Evolutionary conservation across 2,329 filamentous ascomycete species (phyloP).

Genomic region (Colletotrichum godetiae): DNA sequence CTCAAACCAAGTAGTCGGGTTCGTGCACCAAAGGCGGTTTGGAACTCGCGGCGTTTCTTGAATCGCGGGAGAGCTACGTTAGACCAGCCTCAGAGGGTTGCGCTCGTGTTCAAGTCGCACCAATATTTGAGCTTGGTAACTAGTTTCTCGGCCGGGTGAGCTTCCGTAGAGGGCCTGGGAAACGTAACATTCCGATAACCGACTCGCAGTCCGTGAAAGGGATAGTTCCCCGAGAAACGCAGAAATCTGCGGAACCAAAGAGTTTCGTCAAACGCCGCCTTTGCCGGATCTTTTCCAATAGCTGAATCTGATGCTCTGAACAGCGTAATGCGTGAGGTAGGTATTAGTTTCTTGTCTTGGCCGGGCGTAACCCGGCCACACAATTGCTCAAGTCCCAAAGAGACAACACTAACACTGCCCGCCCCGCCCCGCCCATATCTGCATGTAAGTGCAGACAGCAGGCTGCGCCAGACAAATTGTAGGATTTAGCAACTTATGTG

Average conservation of each 20-base stretch:
- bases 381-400: neutral
- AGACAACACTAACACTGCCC: neutral
- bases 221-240: neutral
- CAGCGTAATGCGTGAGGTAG: no score
- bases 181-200: constrained; percentile 15
- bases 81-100: neutral
- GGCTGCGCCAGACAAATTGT: neutral
- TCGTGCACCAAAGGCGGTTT: neutral
- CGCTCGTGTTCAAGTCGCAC: neutral
- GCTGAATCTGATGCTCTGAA: neutral
- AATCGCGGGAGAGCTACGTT: neutral
- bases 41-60: neutral
- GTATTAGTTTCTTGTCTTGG: constrained; percentile 3
- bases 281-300: neutral
- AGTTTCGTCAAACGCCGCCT: constrained; percentile 8
- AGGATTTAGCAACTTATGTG: constrained; percentile 12
- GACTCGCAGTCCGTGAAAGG: neutral
- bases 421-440: neutral
- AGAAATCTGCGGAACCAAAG: neutral
- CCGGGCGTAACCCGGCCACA: constrained; percentile 15
- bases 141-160: neutral
- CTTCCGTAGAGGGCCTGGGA: neutral
- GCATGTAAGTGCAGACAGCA: neutral
- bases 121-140: neutral
- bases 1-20: neutral